phyloP scores from a whole-genome alignment of 2,329 filamentous ascomycete genomes.

The Xylariales sp. region DNA sequence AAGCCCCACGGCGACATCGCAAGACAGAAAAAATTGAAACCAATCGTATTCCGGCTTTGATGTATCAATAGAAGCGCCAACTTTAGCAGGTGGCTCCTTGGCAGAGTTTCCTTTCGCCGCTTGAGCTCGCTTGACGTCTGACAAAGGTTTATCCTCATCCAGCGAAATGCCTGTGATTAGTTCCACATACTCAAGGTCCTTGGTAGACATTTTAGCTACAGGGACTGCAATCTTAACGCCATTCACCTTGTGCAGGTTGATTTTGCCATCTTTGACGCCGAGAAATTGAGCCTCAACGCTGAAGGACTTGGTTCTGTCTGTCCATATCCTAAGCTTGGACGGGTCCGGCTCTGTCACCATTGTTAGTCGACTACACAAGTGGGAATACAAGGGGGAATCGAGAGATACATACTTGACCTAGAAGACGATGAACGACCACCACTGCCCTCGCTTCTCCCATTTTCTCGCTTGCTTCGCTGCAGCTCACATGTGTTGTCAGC shows the following conservation, averaged over 20 bases:
- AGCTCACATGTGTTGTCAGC: conserved; percentile 63
- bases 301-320: conserved; percentile 90
- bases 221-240: conserved; percentile 98
- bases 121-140: conserved; percentile 66
- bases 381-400: background rate
- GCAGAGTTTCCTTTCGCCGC: conserved; percentile 23
- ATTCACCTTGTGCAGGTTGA: conserved; percentile 96
- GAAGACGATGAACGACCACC: conserved; percentile 41
- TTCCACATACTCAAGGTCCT: conserved; percentile 95
- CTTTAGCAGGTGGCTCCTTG: conserved; percentile 28
- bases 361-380: conserved; percentile 11
- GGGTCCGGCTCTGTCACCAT: conserved; percentile 67
- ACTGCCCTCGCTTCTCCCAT: conserved; percentile 52
- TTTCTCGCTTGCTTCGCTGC: conserved; percentile 70
- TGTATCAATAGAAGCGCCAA: conserved; percentile 60
- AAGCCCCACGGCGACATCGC: conserved; percentile 85
- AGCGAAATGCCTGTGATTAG: conserved; percentile 79
- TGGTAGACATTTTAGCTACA: conserved; percentile 89
- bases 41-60: conserved; percentile 82
- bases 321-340: conserved; percentile 85
- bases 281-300: conserved; percentile 97
- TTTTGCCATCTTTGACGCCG: conserved; percentile 90
- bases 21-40: conserved; percentile 97
- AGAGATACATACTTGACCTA: conserved; percentile 66
- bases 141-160: conserved; percentile 90